Evolutionary conservation across 1,284 basidiomycete genomes (phyloP).

Genomic region (Peniophora sp.): DNA sequence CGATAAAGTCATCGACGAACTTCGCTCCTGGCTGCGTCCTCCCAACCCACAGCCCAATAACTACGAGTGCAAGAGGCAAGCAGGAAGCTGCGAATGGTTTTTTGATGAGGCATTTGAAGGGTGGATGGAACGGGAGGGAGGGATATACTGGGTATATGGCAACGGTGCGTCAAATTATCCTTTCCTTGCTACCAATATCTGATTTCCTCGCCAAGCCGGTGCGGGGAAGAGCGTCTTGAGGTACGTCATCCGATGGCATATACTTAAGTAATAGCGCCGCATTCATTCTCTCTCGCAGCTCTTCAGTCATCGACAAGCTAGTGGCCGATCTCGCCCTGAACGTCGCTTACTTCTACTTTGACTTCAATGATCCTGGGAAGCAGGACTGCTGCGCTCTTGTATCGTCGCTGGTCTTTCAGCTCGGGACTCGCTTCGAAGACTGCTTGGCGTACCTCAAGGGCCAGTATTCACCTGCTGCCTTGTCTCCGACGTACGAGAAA

Average conservation of each 20-base stretch:
- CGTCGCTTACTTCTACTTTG: conserved; percentile 1
- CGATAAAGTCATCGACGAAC: neutral
- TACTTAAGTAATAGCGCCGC: neutral
- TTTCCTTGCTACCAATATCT: neutral
- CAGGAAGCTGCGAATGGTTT: neutral
- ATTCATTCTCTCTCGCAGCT: neutral
- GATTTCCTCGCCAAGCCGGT: neutral
- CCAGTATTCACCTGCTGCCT: neutral
- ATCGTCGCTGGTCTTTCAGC: neutral
- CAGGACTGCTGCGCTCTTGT: neutral
- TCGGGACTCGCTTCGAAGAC: neutral
- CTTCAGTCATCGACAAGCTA: neutral
- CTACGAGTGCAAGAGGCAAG: neutral
- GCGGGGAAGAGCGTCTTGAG: neutral
- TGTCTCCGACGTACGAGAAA: neutral
- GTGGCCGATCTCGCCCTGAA: neutral
- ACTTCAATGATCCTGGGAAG: neutral
- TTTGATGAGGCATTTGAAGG: neutral
- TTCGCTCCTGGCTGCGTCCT: neutral
- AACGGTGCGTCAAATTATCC: neutral
- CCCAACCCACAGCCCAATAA: neutral
- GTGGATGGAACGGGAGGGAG: neutral
- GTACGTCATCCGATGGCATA: neutral
- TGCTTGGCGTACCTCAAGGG: neutral
- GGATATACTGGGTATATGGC: neutral